Percentiles rank a stretch among this genome's conserved stretches.
phyloP scores from a whole-genome alignment of 2,329 filamentous ascomycete species.

The Colletotrichum higginsianum region DNA sequence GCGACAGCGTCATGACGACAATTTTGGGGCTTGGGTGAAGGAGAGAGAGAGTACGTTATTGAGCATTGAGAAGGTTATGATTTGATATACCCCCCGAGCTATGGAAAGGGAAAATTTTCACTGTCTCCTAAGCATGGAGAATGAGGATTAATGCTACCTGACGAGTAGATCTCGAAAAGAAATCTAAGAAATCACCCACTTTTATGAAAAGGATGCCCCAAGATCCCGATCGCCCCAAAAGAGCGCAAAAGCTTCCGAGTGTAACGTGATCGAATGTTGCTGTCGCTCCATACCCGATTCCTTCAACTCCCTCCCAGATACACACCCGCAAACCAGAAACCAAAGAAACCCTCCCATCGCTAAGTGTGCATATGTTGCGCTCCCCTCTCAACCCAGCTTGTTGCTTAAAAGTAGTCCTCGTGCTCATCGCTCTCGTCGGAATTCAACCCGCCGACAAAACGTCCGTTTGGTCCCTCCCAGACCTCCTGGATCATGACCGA shows the following conservation, averaged over 20 bases:
- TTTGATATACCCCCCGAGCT: slow-evolving; percentile 40
- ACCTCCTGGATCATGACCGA: slow-evolving; percentile 28
- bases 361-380: not conserved
- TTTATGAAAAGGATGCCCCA: not conserved
- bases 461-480: slow-evolving; percentile 29
- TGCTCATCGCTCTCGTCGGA: slow-evolving; percentile 29
- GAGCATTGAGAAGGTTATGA: slow-evolving; percentile 26
- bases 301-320: not conserved
- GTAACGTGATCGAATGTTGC: not conserved
- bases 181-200: not conserved
- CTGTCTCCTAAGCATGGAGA: not conserved
- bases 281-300: not conserved
- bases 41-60: slow-evolving; percentile 11
- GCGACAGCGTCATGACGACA: slow-evolving; percentile 9
- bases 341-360: not conserved
- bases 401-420: not conserved
- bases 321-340: not conserved
- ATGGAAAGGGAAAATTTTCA: slow-evolving; percentile 25
- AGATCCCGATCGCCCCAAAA: not conserved
- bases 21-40: not conserved
- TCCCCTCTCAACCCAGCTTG: not conserved
- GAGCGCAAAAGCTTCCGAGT: too few species aligned
- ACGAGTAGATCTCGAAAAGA: not conserved
- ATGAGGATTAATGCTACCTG: slow-evolving; percentile 8
- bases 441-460: slow-evolving; percentile 27